Percentiles rank a stretch among this genome's conserved stretches.
These are phyloP conservation scores for Globisporangium parvum DNA, from an alignment of 352 stramenopile genomes.

Conservation along the genomic window DNA sequence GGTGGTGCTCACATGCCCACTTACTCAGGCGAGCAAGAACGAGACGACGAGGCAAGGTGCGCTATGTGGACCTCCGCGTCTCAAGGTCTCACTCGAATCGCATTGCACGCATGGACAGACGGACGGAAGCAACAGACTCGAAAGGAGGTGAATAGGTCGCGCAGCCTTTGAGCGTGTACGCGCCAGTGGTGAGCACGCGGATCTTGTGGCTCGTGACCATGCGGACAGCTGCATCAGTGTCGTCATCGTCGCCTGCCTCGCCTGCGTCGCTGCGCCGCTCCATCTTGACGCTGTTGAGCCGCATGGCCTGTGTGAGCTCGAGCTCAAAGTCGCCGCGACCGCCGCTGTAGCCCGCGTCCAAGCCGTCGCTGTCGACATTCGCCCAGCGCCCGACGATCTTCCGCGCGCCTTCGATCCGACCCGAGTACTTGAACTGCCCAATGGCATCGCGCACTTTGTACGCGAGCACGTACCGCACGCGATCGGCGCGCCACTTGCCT, in stretches of 20 bases:
- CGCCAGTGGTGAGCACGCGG: conserved; percentile 39
- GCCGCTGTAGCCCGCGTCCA: conserved; percentile 39
- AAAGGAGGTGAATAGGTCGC: too few species aligned
- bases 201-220: conserved; percentile 13
- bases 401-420: conserved; percentile 24
- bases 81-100: too few species aligned
- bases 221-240: conserved; percentile 4
- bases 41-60: too few species aligned
- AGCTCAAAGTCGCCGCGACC: conserved; percentile 56
- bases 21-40: too few species aligned
- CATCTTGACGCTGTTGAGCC: not conserved
- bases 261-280: too few species aligned
- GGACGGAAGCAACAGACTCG: too few species aligned
- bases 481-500: conserved; percentile 49
- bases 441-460: conserved; percentile 63
- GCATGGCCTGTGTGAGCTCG: conserved; percentile 26
- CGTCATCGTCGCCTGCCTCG: conserved; percentile 28
- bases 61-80: too few species aligned
- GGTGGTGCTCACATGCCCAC: too few species aligned
- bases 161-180: conserved; percentile 49
- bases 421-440: conserved; percentile 56
- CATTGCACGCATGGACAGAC: too few species aligned
- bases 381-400: conserved; percentile 45
- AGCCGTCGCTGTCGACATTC: conserved; percentile 48
- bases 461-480: conserved; percentile 50